These are phyloP conservation scores for Calonectria pauciramosa DNA, from an alignment of 2,329 filamentous ascomycete genomes.

Conservation along the genomic window DNA sequence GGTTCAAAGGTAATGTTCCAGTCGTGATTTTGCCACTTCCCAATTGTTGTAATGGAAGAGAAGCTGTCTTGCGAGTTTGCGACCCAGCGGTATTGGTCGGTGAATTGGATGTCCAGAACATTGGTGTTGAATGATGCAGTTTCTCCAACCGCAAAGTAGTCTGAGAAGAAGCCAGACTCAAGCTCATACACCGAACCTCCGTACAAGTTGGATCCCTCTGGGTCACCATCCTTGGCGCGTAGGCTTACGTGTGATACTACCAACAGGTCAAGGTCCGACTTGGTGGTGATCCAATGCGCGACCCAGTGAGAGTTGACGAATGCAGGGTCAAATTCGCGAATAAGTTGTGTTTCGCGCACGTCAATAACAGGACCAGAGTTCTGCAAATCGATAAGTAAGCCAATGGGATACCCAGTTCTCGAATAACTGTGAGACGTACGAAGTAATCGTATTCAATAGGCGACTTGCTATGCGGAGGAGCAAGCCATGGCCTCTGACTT, in stretches of 20 bases:
- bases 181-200: background rate
- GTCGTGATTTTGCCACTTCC: background rate
- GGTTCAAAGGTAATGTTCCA: constrained; percentile 5
- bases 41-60: background rate
- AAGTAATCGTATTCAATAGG: background rate
- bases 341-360: background rate
- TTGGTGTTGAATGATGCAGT: background rate
- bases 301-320: constrained; percentile 1
- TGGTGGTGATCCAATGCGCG: background rate
- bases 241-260: background rate
- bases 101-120: background rate
- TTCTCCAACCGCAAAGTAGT: background rate
- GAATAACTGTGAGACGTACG: background rate
- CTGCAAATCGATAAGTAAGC: background rate
- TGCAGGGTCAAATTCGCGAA: background rate
- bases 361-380: background rate
- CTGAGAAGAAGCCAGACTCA: background rate
- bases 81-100: background rate
- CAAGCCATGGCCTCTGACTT: background rate
- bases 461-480: background rate
- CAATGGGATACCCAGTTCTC: fast-evolving
- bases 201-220: background rate
- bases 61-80: background rate
- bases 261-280: background rate
- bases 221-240: background rate